Conservation (phyloP, 129 eudicot genomes). For the Centaurea solstitialis region DNA sequence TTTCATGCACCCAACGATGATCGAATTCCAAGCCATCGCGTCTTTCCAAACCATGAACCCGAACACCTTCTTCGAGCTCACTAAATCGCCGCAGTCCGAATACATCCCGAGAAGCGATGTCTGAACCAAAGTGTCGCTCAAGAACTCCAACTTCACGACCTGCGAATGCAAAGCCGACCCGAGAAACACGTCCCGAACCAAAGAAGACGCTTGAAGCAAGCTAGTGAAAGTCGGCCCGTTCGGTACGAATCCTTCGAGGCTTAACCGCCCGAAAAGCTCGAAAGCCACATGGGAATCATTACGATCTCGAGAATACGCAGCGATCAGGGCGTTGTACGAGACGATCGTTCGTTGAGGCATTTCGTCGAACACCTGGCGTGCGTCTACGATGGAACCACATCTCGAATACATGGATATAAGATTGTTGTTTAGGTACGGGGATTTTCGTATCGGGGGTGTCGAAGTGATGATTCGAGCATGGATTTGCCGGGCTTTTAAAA, state of each 20-base stretch:
- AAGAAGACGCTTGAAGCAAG: slow-evolving; percentile 57
- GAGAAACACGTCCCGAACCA: slow-evolving; percentile 24
- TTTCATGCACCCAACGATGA: slow-evolving; percentile 63
- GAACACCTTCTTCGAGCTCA: slow-evolving; percentile 57
- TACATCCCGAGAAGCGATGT: slow-evolving; percentile 77
- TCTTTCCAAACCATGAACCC: slow-evolving; percentile 42
- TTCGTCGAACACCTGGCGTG: slow-evolving; percentile 4
- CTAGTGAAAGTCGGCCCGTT: slow-evolving; percentile 70
- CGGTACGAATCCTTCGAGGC: slow-evolving; percentile 41
- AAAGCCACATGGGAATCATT: slow-evolving; percentile 35
- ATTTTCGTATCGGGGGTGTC: slow-evolving; percentile 32
- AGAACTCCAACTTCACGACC: slow-evolving; percentile 50
- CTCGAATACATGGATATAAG: slow-evolving; percentile 70
- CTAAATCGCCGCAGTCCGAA: slow-evolving; percentile 53
- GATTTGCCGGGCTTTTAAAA: slow-evolving; percentile 58
- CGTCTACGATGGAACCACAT: neutral
- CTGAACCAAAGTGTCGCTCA: slow-evolving; percentile 56
- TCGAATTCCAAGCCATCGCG: slow-evolving; percentile 71
- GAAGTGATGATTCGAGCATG: slow-evolving; percentile 79
- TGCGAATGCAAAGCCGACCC: slow-evolving; percentile 60
- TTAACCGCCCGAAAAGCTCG: slow-evolving; percentile 37
- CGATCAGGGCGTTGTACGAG: slow-evolving; percentile 67
- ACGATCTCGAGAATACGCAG: slow-evolving; percentile 57
- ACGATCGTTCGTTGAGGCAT: slow-evolving; percentile 35
- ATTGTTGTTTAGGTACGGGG: slow-evolving; percentile 68